These are phyloP conservation scores for Cytospora mali DNA, from an alignment of 2,329 filamentous ascomycete species.

Conservation along the genomic window DNA sequence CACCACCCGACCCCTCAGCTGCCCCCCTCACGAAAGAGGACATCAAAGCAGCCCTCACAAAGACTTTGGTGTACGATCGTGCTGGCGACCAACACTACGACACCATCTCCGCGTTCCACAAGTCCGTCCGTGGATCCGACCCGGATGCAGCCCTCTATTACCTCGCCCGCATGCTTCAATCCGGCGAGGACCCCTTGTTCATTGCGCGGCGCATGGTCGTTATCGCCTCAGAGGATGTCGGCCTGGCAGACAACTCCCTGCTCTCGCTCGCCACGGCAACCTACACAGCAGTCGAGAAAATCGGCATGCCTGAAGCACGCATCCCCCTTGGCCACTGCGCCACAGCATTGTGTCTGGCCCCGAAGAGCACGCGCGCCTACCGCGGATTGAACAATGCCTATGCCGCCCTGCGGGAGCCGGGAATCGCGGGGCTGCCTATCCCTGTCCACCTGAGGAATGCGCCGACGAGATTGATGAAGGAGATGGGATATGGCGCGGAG, in stretches of 20 bases:
- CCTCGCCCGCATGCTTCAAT: slow-evolving; percentile 91
- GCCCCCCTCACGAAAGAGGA: slow-evolving; percentile 68
- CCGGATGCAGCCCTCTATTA: slow-evolving; percentile 92
- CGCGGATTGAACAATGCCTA: slow-evolving; percentile 79
- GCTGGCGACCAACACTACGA: slow-evolving; percentile 97
- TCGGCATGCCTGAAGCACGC: slow-evolving; percentile 92
- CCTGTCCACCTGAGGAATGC: slow-evolving; percentile 90
- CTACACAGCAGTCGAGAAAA: slow-evolving; percentile 86
- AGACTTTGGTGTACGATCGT: slow-evolving; percentile 92
- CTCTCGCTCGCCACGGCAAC: slow-evolving; percentile 82
- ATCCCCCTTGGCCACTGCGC: slow-evolving; percentile 89
- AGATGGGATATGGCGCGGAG: slow-evolving; percentile 83
- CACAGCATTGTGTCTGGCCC: slow-evolving; percentile 77
- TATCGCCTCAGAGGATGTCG: slow-evolving; percentile 92
- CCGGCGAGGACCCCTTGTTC: slow-evolving; percentile 90
- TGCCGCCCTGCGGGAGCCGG: slow-evolving; percentile 78
- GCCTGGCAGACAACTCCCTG: slow-evolving; percentile 83
- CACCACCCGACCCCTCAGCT: slow-evolving; percentile 20
- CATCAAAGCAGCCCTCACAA: slow-evolving; percentile 82
- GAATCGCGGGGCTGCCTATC: slow-evolving; percentile 77
- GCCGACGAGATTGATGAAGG: slow-evolving; percentile 89
- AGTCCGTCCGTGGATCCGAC: slow-evolving; percentile 86
- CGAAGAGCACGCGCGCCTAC: slow-evolving; percentile 88
- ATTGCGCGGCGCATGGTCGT: slow-evolving; percentile 92
- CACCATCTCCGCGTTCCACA: slow-evolving; percentile 95